phyloP scores from a whole-genome alignment of 2,329 filamentous ascomycete species.

The Onygenales sp. region DNA sequence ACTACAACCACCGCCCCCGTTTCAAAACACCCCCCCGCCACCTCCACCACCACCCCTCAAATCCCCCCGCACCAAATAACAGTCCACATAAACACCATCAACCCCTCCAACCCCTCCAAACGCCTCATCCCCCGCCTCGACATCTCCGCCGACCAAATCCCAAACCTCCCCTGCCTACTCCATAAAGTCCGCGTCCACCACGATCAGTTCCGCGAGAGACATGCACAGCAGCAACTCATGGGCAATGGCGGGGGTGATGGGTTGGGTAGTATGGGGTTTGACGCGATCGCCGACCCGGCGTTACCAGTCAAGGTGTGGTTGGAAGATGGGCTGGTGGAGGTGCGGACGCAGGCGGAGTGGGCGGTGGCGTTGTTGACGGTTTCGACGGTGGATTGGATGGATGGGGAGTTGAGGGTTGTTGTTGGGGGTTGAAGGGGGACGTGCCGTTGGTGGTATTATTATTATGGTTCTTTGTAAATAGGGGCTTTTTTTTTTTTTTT shows the following conservation, averaged over 20 bases:
- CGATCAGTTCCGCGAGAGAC: conserved; percentile 15
- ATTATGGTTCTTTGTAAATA: background rate
- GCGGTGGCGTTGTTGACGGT: conserved; percentile 34
- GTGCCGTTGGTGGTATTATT: background rate
- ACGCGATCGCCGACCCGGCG: conserved; percentile 5
- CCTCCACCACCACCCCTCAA: conserved; percentile 8
- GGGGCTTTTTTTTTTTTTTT: background rate
- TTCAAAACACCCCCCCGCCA: background rate
- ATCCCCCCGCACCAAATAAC: conserved; percentile 14
- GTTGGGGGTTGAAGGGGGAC: conserved; percentile 23
- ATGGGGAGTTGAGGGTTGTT: conserved; percentile 33
- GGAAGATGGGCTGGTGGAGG: conserved; percentile 29
- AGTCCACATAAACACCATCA: conserved; percentile 25
- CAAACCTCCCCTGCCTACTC: conserved; percentile 23
- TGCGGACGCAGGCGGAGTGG: conserved; percentile 36
- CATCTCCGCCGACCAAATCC: conserved; percentile 25
- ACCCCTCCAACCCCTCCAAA: conserved; percentile 14
- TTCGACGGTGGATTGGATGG: conserved; percentile 39
- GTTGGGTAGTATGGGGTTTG: background rate
- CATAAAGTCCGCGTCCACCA: conserved; percentile 21
- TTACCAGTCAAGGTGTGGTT: conserved; percentile 30
- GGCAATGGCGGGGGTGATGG: background rate
- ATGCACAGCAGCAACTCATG: conserved; percentile 9
- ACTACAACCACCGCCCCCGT: conserved; percentile 1
- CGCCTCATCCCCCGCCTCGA: conserved; percentile 30